Evolutionary conservation across 2,329 filamentous ascomycete genomes (phyloP), one percentile per base, ranked within the genome.

Genomic region (Colletotrichum spinosum): DNA sequence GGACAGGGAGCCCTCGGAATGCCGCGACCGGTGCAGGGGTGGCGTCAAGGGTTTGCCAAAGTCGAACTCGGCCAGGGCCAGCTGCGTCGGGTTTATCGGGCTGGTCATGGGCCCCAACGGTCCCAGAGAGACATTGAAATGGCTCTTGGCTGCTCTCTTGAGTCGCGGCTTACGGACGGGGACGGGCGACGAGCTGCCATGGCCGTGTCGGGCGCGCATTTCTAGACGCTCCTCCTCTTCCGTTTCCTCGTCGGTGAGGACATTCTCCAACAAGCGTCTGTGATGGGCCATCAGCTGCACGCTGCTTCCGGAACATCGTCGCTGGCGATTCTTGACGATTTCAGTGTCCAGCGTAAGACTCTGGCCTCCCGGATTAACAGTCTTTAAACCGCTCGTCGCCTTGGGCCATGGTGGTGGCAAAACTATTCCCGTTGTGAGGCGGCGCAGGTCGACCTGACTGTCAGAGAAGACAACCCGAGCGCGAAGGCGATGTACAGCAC

Each of bases 401-500:
- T 34, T 74, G 71, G 13, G 76, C 74, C 38, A 76, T 62, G 39
- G 71, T 65, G 15, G 74, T 59, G 54, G 67, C 33, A 60, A 17
- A 8, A 56, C 56, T 10, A 73, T 73, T 12, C 74, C 75, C 38
- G 79, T 75, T 10, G 72, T 75, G 51, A 86, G 74, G 15, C 82
- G 79, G 8, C 88, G 81, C 39, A 90, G 73, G 67, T 90, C 84
- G 9, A 87, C 83, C 68, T 90, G 88, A 69, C 86, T 89, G 55
- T 87, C 83, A 37, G 87, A 90, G 72, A 93, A 93, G 13, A 90
- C 88, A 2, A 93, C 88, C 4, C 88, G 82, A 3, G 90, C 86
- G 37, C 90, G 84, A 35, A 94, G 80, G 10, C 84, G 82, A 67
- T 92, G 89, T 1, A 95, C 90, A 2, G 92, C 91, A 17, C 87